Evolutionary conservation across 129 eudicot genomes (phyloP), one percentile per base, ranked within the genome.

Genomic region (Chrysanthemum makinoi): DNA sequence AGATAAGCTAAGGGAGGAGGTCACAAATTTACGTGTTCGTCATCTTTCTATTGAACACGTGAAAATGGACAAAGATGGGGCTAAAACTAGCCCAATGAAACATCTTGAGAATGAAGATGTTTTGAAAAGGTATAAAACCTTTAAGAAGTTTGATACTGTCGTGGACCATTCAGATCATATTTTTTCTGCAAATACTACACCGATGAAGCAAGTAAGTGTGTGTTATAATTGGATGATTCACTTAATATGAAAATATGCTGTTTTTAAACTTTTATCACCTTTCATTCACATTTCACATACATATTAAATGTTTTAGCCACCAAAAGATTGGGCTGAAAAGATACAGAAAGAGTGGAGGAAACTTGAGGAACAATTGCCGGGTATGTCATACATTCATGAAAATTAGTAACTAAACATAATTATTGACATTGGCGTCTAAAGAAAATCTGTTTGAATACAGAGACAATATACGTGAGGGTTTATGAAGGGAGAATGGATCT

Each of bases 401-500:
- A 13, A 52, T 52, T 13, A 17, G 46, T 39, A 39, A 39, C 10
- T 39, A 39, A 39, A 39, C 46, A 39, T 39, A 39, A 39, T 39
- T 39, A 39, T 39, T 39, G 46, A 39, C 10, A 39, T 39, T 39
- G 46, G 46, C 46, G 0, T 39, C 46, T 52, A 10, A 52, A 4
- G 57, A 52, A 17, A 13, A 59, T 11, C 28, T 59, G 0, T 60
- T 26, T 11, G 13, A 19, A 20, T 60, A 50, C 72, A 66, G 72
- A 66, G 14, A 22, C 18, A 1, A 49, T 66, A 66, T 66, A 7
- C 19, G 72, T 49, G 58, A 66, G 72, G 35, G 72, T 20, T 66
- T 66, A 66, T 48, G 72, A 66, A 66, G 49, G 43, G 44, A 48
- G 58, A 33, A 24, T 19, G 14, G 44, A 60, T 60, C 65, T 60